Conservation (phyloP, 768 basidiomycete species). For the Rhizopogon salebrosus region DNA sequence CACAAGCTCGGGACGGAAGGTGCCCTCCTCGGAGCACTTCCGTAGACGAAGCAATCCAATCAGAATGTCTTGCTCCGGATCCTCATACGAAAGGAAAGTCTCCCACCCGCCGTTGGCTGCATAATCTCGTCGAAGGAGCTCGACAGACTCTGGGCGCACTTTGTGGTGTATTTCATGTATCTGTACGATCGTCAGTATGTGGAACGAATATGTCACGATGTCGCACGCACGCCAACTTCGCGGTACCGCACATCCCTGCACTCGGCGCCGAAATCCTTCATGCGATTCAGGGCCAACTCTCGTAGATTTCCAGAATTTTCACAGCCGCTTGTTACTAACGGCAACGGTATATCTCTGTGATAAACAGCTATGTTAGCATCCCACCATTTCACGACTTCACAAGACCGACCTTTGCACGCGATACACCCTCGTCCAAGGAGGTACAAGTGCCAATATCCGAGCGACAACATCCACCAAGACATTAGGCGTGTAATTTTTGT, state of each 20-base stretch:
- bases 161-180: conserved; percentile 99
- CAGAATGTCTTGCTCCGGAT: conserved; percentile 94
- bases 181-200: conserved; percentile 33
- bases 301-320: conserved; percentile 97
- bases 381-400: not conserved
- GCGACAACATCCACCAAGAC: conserved; percentile 97
- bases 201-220: not conserved
- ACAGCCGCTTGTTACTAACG: conserved; percentile 93
- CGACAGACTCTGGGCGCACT: conserved; percentile 91
- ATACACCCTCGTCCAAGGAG: conserved; percentile 98
- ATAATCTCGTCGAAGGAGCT: conserved; percentile 93
- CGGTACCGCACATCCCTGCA: conserved; percentile 97
- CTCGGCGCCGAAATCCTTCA: conserved; percentile 98
- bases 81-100: conserved; percentile 98
- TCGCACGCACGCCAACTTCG: conserved; percentile 83
- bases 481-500: conserved; percentile 99
- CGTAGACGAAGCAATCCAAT: conserved; percentile 88
- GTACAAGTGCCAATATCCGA: conserved; percentile 90
- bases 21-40: conserved; percentile 96
- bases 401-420: conserved; percentile 81
- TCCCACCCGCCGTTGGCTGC: conserved; percentile 99
- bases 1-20: conserved; percentile 90
- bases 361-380: conserved; percentile 1
- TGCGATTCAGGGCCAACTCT: conserved; percentile 91
- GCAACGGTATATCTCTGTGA: conserved; percentile 89